These are phyloP conservation scores for Botrytis porri DNA, from an alignment of 2,329 filamentous ascomycete species.

Conservation along the genomic window DNA sequence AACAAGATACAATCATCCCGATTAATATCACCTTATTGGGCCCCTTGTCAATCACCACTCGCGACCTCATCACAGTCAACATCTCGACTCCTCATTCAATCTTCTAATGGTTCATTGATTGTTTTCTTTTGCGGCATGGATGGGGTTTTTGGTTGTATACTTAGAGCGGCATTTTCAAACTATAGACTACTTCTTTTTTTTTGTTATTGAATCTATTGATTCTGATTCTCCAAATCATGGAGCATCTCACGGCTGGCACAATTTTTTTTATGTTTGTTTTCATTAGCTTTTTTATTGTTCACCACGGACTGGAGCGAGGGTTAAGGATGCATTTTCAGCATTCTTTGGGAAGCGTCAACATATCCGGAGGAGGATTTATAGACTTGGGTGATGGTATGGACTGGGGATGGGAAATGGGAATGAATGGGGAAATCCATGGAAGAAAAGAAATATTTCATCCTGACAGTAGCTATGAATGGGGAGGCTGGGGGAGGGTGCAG, in stretches of 20 bases:
- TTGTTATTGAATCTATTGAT: neutral
- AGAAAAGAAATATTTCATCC: neutral
- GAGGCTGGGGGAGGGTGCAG: neutral
- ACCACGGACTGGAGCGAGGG: neutral
- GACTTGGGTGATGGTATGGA: neutral
- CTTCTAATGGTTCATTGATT: constrained; percentile 6
- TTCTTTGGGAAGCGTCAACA: constrained; percentile 6
- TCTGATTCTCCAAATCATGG: constrained; percentile 6
- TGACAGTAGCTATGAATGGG: neutral
- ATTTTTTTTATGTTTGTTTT: constrained; percentile 10
- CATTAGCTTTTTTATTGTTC: constrained; percentile 11
- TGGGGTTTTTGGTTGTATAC: constrained; percentile 16
- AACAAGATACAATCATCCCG: neutral
- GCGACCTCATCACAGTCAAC: neutral
- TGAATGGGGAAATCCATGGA: neutral
- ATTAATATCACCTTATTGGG: constrained; percentile 6
- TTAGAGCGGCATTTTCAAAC: constrained; percentile 17
- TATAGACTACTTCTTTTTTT: constrained; percentile 19
- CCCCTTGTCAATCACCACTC: neutral
- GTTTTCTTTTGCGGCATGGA: constrained; percentile 10
- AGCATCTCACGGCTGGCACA: constrained; percentile 5
- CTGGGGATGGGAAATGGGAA: neutral
- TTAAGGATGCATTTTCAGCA: constrained; percentile 8
- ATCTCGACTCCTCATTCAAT: neutral
- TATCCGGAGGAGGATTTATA: constrained; percentile 8